phyloP scores from a whole-genome alignment of 495 filamentous ascomycete species.

The Xylaria telfairii region DNA sequence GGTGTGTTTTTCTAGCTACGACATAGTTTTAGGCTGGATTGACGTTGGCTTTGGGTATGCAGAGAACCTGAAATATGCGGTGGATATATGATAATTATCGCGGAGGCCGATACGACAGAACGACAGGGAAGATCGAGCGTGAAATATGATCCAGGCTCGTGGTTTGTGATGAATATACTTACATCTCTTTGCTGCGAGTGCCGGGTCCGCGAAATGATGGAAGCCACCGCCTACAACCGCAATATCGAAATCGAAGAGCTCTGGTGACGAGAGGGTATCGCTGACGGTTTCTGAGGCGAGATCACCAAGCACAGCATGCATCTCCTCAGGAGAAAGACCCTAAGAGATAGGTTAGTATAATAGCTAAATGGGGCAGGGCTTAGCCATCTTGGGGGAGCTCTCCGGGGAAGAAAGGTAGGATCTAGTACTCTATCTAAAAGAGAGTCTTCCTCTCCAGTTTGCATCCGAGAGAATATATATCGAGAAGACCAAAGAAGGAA shows the following conservation, averaged over 20 bases:
- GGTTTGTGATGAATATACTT: background rate
- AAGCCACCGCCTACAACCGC: constrained; percentile 69
- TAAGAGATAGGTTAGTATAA: constrained; percentile 26
- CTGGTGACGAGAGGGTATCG: constrained; percentile 48
- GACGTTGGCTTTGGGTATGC: background rate
- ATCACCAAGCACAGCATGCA: constrained; percentile 65
- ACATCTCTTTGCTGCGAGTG: constrained; percentile 56
- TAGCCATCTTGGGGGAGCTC: background rate
- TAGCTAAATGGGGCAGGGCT: background rate
- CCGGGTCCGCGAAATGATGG: constrained; percentile 74
- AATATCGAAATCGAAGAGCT: constrained; percentile 67
- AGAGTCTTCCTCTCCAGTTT: background rate
- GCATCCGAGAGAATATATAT: background rate
- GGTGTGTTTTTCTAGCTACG: background rate
- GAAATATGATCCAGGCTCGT: background rate
- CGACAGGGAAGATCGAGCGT: background rate
- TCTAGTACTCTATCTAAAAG: background rate
- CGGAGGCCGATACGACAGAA: background rate
- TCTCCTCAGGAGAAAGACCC: constrained; percentile 56
- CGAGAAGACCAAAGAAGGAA: too few species aligned
- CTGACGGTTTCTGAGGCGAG: constrained; percentile 53
- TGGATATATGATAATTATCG: background rate
- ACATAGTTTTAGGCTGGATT: background rate
- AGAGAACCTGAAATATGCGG: background rate
- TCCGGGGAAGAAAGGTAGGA: background rate